Conservation (phyloP, 2,329 filamentous ascomycete species). For the Fusarium cicatricum region DNA sequence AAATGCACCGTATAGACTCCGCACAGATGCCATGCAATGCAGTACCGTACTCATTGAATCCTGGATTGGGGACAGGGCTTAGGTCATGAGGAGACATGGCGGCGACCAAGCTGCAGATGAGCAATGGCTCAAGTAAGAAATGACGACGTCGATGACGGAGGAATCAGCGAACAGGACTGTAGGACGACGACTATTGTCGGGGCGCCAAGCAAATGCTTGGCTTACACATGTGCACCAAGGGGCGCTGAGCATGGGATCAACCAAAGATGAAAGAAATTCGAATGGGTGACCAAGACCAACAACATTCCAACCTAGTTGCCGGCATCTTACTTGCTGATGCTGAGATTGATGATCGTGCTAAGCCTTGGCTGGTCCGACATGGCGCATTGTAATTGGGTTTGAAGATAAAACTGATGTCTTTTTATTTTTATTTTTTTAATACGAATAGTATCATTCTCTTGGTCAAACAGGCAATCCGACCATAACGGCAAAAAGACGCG, state of each 20-base stretch:
- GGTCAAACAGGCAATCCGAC: background rate
- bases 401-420: too few relatives aligned
- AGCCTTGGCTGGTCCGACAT: background rate
- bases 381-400: background rate
- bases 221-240: background rate
- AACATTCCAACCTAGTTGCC: constrained; percentile 7
- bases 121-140: background rate
- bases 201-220: constrained; percentile 1
- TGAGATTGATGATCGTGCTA: constrained; percentile 2
- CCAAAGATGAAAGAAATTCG: constrained; percentile 5
- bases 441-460: background rate
- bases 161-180: constrained; percentile 8
- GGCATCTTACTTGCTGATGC: constrained; percentile 17
- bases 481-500: constrained; percentile 10
- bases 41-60: background rate
- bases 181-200: background rate
- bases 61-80: constrained; percentile 2
- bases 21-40: too few relatives aligned
- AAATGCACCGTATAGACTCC: too few relatives aligned
- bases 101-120: too few relatives aligned
- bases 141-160: constrained; percentile 26
- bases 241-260: constrained; percentile 1
- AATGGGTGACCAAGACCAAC: background rate
- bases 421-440: too few relatives aligned
- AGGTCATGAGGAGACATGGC: constrained; percentile 11